phyloP scores from a whole-genome alignment of 352 stramenopile genomes.

The Pythium phragmiticola region DNA sequence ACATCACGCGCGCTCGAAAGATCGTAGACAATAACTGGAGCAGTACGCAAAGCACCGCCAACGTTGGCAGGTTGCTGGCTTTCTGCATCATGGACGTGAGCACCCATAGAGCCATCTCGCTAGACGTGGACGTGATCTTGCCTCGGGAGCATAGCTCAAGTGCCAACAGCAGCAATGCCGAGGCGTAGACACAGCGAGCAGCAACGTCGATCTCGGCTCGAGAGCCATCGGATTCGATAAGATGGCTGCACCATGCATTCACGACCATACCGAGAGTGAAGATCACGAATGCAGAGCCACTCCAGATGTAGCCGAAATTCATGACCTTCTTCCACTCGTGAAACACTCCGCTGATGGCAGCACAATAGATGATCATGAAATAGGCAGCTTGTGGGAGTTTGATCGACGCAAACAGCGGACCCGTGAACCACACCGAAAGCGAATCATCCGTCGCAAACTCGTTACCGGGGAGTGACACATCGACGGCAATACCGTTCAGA shows the following conservation, averaged over 20 bases:
- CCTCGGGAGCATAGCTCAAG: slow-evolving; percentile 10
- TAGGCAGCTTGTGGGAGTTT: slow-evolving; percentile 30
- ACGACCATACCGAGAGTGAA: slow-evolving; percentile 34
- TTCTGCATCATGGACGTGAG: slow-evolving; percentile 59
- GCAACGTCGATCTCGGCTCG: slow-evolving; percentile 9
- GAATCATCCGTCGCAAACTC: slow-evolving; percentile 79
- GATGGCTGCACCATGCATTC: slow-evolving; percentile 19
- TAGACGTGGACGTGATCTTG: slow-evolving; percentile 17
- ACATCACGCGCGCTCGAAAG: neutral
- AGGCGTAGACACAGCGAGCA: slow-evolving; percentile 52
- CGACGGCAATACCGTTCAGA: slow-evolving; percentile 57
- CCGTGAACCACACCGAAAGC: slow-evolving; percentile 78
- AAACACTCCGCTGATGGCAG: neutral
- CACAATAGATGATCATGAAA: slow-evolving; percentile 35
- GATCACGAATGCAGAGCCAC: slow-evolving; percentile 1
- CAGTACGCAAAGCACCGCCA: slow-evolving; percentile 53
- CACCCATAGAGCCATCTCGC: slow-evolving; percentile 65
- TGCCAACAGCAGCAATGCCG: slow-evolving; percentile 24
- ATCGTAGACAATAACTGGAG: slow-evolving; percentile 24
- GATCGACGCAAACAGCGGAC: slow-evolving; percentile 35
- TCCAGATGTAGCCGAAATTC: neutral
- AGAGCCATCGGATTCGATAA: slow-evolving; percentile 1
- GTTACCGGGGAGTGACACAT: slow-evolving; percentile 49
- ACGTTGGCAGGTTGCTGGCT: slow-evolving; percentile 54
- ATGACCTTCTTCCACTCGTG: neutral